Percentiles rank a stretch among this genome's conserved stretches.
phyloP scores from a whole-genome alignment of 208 protist species.

The Leptomonas pyrrhocoris region DNA sequence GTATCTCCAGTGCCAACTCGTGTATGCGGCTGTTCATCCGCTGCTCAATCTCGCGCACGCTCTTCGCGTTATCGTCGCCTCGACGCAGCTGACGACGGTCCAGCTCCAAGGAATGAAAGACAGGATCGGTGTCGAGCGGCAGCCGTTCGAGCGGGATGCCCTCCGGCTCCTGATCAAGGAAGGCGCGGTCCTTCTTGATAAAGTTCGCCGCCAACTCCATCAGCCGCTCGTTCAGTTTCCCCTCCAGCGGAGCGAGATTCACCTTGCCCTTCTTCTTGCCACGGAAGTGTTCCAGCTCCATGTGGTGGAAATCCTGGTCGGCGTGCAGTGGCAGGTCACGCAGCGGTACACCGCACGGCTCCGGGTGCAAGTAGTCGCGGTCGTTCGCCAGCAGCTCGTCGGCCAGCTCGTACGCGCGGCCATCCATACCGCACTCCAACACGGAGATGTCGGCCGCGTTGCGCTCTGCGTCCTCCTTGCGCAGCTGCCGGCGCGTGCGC shows the following conservation, averaged over 20 bases:
- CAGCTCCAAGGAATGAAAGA: conserved; percentile 76
- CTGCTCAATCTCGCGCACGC: conserved; percentile 53
- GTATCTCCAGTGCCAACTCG: conserved; percentile 64
- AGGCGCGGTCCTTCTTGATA: conserved; percentile 61
- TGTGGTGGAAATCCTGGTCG: conserved; percentile 60
- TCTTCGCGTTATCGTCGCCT: conserved; percentile 34
- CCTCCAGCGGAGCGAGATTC: conserved; percentile 50
- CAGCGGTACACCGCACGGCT: conserved; percentile 72
- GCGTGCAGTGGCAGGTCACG: conserved; percentile 59
- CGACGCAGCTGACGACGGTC: conserved; percentile 63
- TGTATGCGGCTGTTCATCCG: conserved; percentile 61
- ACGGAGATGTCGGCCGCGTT: conserved; percentile 38
- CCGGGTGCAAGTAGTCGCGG: conserved; percentile 66
- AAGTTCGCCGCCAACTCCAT: conserved; percentile 66
- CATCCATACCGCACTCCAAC: conserved; percentile 66
- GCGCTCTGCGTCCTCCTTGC: conserved; percentile 37
- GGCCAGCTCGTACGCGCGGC: conserved; percentile 63
- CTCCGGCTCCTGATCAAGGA: conserved; percentile 78
- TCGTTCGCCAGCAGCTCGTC: conserved; percentile 56
- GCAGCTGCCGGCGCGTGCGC: conserved; percentile 53
- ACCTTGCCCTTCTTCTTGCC: conserved; percentile 22
- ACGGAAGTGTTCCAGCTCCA: conserved; percentile 48
- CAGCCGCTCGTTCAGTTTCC: conserved; percentile 50
- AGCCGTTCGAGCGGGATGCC: conserved; percentile 69
- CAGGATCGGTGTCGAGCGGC: conserved; percentile 67